Evolutionary conservation across 2,329 filamentous ascomycete genomes (phyloP), one percentile per base, ranked within the genome.

Genomic region (Claviceps sp.): DNA sequence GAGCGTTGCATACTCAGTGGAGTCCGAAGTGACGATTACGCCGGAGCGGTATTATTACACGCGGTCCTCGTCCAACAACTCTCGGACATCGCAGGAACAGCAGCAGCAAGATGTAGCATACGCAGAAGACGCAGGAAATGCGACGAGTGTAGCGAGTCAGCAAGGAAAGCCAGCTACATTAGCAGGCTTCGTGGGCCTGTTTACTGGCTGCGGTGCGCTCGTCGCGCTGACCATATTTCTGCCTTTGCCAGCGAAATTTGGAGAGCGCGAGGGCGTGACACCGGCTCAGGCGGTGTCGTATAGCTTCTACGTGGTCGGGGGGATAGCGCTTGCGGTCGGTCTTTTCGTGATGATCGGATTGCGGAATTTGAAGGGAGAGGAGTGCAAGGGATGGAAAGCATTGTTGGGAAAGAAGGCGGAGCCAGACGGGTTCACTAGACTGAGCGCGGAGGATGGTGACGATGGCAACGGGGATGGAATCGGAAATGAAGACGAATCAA

Each of bases 201-300:
- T 94, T 64, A 95, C 93, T 7, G 93, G 93, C 23, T 88, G 87
- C 60, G 93, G 93, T 54, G 93, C 93, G 14, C 75, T 98, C 5
- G 76, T 98, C 4, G 89, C 93, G 11, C 72, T 98, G 34, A 68
- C 74, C 0, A 62, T 93, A 37, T 97, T 98, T 63, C 75, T 98
- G 14, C 93, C 91, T 5, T 76, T 98, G 17, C 93, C 93, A 0
- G 85, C 88, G 2, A 77, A 78, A 37, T 94, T 97, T 62, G 76
- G 76, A 26, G 79, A 84, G 60, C 74, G 82, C 29, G 74, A 82
- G 42, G 87, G 85, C n/a, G 74, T 85, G 9, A 85, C 83, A 0
- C 82, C 85, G 20, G 82, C 79, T 1, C 71, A 85, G 57, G 87
- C 91, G 2, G 82, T 98, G 9, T 80, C 82, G 29, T 79, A 86